Conservation (phyloP, 805 yeast genomes). For the Candida sanyiensis region DNA sequence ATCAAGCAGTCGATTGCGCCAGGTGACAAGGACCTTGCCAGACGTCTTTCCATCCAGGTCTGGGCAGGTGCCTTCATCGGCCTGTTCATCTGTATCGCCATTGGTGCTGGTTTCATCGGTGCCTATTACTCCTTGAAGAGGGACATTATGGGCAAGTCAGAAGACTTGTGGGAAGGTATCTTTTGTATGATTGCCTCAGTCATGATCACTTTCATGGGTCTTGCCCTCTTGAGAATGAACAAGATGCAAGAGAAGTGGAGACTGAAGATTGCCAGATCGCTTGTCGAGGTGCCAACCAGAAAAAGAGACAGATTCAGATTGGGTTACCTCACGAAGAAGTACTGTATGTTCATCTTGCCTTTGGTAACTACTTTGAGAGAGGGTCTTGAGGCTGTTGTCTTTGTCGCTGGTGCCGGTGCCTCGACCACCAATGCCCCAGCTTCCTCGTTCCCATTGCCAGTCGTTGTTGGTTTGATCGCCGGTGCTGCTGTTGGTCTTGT, state of each 20-base stretch:
- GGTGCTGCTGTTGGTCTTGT: slow-evolving; percentile 68
- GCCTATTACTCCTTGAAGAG: slow-evolving; percentile 76
- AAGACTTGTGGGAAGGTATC: slow-evolving; percentile 96
- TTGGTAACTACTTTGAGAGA: slow-evolving; percentile 90
- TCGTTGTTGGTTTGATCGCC: slow-evolving; percentile 74
- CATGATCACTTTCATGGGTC: slow-evolving; percentile 89
- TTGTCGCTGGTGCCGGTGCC: slow-evolving; percentile 93
- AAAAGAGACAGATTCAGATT: slow-evolving; percentile 48
- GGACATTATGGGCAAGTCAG: slow-evolving; percentile 82
- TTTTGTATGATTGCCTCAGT: slow-evolving; percentile 86
- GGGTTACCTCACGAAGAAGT: slow-evolving; percentile 58
- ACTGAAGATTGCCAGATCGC: slow-evolving; percentile 82
- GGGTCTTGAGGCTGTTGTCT: slow-evolving; percentile 94
- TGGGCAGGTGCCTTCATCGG: slow-evolving; percentile 81
- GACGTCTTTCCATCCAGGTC: slow-evolving; percentile 66
- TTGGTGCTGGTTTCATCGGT: slow-evolving; percentile 94
- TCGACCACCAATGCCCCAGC: slow-evolving; percentile 47
- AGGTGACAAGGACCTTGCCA: slow-evolving; percentile 49
- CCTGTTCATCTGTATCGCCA: slow-evolving; percentile 66
- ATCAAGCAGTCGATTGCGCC: slow-evolving; percentile 77
- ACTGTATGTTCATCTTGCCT: slow-evolving; percentile 85
- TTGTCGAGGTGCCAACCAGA: slow-evolving; percentile 51
- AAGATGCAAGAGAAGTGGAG: slow-evolving; percentile 98
- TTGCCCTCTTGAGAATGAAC: slow-evolving; percentile 92
- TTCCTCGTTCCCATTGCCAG: slow-evolving; percentile 88